phyloP scores from a whole-genome alignment of 2,329 filamentous ascomycete species.

The Exophiala sp. region DNA sequence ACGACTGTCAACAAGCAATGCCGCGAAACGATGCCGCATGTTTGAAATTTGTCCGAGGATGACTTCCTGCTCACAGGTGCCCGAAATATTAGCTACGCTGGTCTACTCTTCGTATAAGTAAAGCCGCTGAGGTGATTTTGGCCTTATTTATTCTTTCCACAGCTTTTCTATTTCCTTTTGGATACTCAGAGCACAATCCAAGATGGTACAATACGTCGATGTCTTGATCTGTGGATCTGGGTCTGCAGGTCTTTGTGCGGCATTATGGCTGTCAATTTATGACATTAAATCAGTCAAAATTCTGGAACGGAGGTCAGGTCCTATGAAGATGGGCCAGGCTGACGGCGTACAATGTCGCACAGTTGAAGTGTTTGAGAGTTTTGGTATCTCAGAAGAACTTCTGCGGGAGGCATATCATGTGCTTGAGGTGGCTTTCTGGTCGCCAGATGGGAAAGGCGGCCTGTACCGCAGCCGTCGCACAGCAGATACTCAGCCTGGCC shows the following conservation, averaged over 20 bases:
- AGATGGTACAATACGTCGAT: conserved; percentile 37
- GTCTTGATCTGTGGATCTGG: conserved; percentile 61
- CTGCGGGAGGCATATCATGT: conserved; percentile 58
- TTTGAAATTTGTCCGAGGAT: background rate
- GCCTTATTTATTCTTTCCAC: background rate
- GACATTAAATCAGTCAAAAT: conserved; percentile 45
- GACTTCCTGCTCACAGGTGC: background rate
- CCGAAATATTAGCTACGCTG: no score
- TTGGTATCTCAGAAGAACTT: conserved; percentile 53
- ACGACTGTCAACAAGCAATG: background rate
- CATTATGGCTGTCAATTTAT: conserved; percentile 58
- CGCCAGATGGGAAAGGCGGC: conserved; percentile 26
- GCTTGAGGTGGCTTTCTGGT: conserved; percentile 58
- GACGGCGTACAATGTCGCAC: conserved; percentile 62
- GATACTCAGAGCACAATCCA: background rate
- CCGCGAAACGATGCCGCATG: background rate
- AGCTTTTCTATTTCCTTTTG: background rate
- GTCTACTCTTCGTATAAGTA: no score
- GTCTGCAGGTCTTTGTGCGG: conserved; percentile 60
- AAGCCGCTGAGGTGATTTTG: no score
- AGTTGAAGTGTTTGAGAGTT: conserved; percentile 61
- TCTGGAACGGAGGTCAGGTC: conserved; percentile 55
- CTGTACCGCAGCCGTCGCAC: conserved; percentile 50
- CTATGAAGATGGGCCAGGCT: conserved; percentile 58
- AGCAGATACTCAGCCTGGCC: conserved; percentile 52